Conservation (phyloP, 2,329 filamentous ascomycete genomes). For the Fusarium scirpi region DNA sequence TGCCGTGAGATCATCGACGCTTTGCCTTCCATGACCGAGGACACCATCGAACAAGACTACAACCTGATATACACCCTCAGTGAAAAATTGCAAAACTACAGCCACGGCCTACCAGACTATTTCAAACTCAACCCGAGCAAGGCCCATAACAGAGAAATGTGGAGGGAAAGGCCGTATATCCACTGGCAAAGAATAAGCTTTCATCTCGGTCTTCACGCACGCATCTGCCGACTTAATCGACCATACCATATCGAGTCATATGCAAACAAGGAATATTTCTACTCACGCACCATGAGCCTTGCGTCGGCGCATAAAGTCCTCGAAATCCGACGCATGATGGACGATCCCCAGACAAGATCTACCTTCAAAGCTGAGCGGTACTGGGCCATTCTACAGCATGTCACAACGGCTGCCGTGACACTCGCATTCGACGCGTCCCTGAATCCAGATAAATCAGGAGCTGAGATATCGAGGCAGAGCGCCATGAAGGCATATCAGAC, state of each 20-base stretch:
- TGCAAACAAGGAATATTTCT: background rate
- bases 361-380: conserved; percentile 5
- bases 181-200: conserved; percentile 11
- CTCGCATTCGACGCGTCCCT: background rate
- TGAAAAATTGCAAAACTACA: background rate
- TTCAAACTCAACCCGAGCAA: background rate
- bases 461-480: background rate
- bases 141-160: background rate
- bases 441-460: background rate
- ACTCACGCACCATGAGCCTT: background rate
- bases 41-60: background rate
- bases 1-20: conserved; percentile 9
- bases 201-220: conserved; percentile 1
- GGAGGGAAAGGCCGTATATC: background rate
- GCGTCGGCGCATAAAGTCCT: conserved; percentile 5
- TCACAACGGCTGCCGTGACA: background rate
- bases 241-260: conserved; percentile 11
- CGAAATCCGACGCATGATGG: conserved; percentile 11
- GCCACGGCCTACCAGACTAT: background rate
- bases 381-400: conserved; percentile 1
- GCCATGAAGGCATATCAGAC: background rate
- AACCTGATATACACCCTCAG: background rate
- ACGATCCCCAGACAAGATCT: background rate
- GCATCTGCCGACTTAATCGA: conserved; percentile 10
- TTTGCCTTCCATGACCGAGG: background rate